Conservation (phyloP, 768 basidiomycete genomes). For the Termitomyces sp. region DNA sequence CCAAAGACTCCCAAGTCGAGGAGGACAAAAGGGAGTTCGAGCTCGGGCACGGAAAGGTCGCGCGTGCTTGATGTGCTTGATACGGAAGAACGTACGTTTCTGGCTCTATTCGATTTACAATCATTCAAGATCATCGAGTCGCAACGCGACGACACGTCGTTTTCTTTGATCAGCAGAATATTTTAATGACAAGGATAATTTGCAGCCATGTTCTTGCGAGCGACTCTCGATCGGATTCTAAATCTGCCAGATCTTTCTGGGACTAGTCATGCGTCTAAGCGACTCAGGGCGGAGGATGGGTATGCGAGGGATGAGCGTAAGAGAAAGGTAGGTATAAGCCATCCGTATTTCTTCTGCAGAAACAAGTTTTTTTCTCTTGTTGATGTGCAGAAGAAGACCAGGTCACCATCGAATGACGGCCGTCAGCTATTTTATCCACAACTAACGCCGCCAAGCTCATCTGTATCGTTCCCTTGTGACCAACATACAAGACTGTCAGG, state of each 20-base stretch:
- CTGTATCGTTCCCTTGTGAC: not conserved
- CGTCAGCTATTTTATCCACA: not conserved
- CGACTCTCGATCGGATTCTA: constrained; percentile 35
- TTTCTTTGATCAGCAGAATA: not conserved
- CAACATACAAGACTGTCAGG: not conserved
- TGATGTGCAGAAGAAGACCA: not conserved
- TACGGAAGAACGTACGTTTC: constrained; percentile 36
- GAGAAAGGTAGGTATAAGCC: not conserved
- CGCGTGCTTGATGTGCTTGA: constrained; percentile 37
- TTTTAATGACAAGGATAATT: not conserved
- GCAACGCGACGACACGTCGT: not conserved
- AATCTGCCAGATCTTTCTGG: constrained; percentile 34
- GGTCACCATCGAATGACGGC: not conserved
- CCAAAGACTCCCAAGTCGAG: constrained; percentile 18
- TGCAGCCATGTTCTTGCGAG: constrained; percentile 30
- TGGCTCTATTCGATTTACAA: not conserved
- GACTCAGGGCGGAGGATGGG: not conserved
- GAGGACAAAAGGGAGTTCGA: not conserved
- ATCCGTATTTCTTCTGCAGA: not conserved
- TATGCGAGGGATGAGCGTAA: not conserved
- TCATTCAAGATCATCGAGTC: not conserved
- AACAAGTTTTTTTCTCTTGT: not conserved
- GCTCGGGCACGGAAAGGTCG: constrained; percentile 23
- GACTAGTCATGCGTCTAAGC: not conserved
- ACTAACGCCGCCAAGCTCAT: not conserved